These are phyloP conservation scores for Wickerhamomyces sp. DNA, from an alignment of 1,139 yeast genomes.

Conservation along the genomic window DNA sequence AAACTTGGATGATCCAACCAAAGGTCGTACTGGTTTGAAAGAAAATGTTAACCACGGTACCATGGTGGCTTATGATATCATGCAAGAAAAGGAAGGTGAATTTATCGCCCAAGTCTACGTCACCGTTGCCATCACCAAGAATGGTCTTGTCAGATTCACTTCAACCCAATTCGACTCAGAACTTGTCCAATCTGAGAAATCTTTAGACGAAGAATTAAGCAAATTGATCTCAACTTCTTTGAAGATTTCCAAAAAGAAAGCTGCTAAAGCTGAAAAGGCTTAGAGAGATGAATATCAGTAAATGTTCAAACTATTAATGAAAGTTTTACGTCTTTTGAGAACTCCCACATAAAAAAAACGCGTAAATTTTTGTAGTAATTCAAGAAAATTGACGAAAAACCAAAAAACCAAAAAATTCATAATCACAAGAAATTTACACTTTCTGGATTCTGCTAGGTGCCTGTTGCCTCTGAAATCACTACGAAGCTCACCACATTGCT, in stretches of 20 bases:
- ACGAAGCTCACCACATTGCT: no score
- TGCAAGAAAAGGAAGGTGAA: slow-evolving; percentile 66
- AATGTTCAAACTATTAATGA: background rate
- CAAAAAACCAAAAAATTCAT: no score
- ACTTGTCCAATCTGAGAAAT: slow-evolving; percentile 54
- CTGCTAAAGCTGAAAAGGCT: slow-evolving; percentile 28
- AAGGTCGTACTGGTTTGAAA: slow-evolving; percentile 70
- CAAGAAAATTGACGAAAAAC: no score
- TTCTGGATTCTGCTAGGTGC: no score
- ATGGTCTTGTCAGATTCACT: slow-evolving; percentile 66
- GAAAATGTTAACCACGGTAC: slow-evolving; percentile 71
- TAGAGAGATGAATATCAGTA: background rate
- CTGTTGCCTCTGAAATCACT: no score
- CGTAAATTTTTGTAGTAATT: background rate
- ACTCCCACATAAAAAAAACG: background rate
- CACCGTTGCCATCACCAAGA: slow-evolving; percentile 71
- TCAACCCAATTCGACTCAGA: slow-evolving; percentile 44
- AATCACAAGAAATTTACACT: no score
- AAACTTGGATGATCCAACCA: slow-evolving; percentile 63
- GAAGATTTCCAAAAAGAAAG: slow-evolving; percentile 50
- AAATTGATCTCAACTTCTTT: slow-evolving; percentile 53
- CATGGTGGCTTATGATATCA: slow-evolving; percentile 64
- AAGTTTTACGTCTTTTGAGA: background rate
- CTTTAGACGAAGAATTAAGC: slow-evolving; percentile 45
- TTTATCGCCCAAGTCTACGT: slow-evolving; percentile 70